Conservation (phyloP, 2,329 filamentous ascomycete genomes). For the Colletotrichum sp. region DNA sequence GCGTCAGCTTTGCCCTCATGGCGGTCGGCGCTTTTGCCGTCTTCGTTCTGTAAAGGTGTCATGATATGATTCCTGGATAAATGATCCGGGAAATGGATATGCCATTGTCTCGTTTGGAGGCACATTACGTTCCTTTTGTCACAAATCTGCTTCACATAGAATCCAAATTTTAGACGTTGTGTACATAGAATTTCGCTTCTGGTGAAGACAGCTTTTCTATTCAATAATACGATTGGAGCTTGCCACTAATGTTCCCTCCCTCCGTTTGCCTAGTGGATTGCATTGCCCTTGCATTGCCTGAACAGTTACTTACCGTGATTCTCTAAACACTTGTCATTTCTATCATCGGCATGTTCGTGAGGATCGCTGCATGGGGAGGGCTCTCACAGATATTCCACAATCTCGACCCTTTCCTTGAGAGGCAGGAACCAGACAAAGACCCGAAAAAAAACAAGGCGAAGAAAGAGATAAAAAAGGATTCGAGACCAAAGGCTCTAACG, state of each 20-base stretch:
- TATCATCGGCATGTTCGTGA: not conserved
- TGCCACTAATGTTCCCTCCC: not conserved
- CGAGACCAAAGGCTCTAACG: not conserved
- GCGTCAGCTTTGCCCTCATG: slow-evolving; percentile 15
- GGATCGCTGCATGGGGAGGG: not conserved
- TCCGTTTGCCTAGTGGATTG: not conserved
- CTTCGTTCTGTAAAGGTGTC: not conserved
- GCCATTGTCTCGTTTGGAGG: not conserved
- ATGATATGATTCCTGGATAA: not conserved
- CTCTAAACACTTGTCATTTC: not conserved
- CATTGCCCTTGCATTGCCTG: not conserved
- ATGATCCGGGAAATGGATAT: not conserved
- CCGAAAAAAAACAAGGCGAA: not conserved
- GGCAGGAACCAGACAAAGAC: not conserved
- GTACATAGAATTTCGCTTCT: not conserved
- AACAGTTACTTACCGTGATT: not conserved
- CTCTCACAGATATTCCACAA: not conserved
- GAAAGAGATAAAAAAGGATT: not conserved
- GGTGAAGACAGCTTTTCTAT: not conserved
- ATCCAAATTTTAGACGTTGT: not conserved
- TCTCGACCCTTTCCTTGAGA: not conserved
- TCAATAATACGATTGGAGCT: not conserved
- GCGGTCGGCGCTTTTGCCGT: slow-evolving; percentile 1
- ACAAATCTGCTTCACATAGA: not conserved
- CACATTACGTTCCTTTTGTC: not conserved